These are phyloP conservation scores for Didymellaceae sp. DNA, from an alignment of 2,329 filamentous ascomycete genomes.

Conservation along the genomic window DNA sequence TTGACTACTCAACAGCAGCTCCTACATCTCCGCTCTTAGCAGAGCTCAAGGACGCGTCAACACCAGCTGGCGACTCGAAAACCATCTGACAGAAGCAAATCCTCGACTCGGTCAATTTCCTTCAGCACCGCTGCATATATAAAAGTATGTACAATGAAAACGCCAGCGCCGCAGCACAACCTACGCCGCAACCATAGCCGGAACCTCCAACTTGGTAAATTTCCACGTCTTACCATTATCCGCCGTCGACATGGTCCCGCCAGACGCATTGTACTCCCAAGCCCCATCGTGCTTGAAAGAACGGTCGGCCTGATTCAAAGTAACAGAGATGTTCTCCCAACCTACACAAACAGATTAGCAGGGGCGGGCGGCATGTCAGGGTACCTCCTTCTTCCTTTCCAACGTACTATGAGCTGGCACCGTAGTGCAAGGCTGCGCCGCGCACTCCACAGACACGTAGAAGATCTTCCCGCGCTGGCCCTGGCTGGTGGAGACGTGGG, in stretches of 20 bases:
- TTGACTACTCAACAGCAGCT: too few relatives aligned
- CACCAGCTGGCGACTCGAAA: too few relatives aligned
- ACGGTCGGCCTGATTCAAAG: constrained; percentile 21
- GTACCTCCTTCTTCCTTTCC: too few relatives aligned
- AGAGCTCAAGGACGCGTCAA: too few relatives aligned
- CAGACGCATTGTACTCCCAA: constrained; percentile 25
- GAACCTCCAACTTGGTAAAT: constrained; percentile 17
- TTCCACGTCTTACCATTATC: constrained; percentile 30
- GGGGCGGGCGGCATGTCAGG: too few relatives aligned
- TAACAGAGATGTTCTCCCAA: constrained; percentile 27
- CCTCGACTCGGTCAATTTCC: too few relatives aligned
- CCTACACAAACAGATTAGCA: constrained; percentile 13
- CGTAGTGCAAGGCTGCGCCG: constrained; percentile 22
- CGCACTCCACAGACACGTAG: constrained; percentile 33
- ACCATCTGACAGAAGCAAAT: too few relatives aligned
- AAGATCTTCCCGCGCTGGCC: constrained; percentile 31
- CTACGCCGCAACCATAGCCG: constrained; percentile 1
- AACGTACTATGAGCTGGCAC: constrained; percentile 33
- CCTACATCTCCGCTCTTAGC: too few relatives aligned
- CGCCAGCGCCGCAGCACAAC: too few relatives aligned
- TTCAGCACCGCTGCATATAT: too few relatives aligned
- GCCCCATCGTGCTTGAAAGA: constrained; percentile 20
- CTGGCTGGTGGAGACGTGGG: constrained; percentile 29
- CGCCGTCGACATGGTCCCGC: constrained; percentile 26
- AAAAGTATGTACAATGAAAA: too few relatives aligned